phyloP scores from a whole-genome alignment of 345 rosid genomes.

The Brassica nigra region DNA sequence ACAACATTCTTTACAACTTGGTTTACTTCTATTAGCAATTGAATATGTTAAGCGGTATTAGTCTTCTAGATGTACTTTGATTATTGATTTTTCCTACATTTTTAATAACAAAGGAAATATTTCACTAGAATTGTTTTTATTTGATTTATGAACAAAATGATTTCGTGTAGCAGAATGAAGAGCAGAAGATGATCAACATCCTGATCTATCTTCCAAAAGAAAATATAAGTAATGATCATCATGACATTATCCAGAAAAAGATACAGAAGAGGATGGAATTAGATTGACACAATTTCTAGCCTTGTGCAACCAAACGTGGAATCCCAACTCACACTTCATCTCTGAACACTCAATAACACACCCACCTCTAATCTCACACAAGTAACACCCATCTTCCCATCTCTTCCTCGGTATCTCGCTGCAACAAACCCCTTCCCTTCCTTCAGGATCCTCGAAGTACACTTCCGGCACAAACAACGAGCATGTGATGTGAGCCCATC shows the following conservation, averaged over 20 bases:
- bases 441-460: constrained; percentile 84
- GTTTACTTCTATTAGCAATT: too few species aligned
- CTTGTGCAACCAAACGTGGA: constrained; percentile 48
- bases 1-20: too few species aligned
- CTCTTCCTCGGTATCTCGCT: constrained; percentile 62
- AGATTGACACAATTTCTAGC: neutral
- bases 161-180: neutral
- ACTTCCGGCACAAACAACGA: constrained; percentile 84
- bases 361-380: constrained; percentile 67
- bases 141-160: too few species aligned
- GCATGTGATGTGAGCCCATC: constrained; percentile 86
- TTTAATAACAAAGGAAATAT: too few species aligned
- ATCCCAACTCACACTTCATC: constrained; percentile 65
- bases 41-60: too few species aligned
- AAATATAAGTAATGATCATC: neutral
- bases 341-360: constrained; percentile 88
- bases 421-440: constrained; percentile 75
- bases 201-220: neutral
- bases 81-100: too few species aligned
- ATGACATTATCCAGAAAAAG: neutral
- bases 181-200: neutral
- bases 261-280: neutral
- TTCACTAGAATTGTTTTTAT: too few species aligned
- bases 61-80: too few species aligned
- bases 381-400: constrained; percentile 62